Evolutionary conservation across 495 filamentous ascomycete genomes (phyloP), one percentile per base, ranked within the genome.

Genomic region (Amniculicola lignicola): DNA sequence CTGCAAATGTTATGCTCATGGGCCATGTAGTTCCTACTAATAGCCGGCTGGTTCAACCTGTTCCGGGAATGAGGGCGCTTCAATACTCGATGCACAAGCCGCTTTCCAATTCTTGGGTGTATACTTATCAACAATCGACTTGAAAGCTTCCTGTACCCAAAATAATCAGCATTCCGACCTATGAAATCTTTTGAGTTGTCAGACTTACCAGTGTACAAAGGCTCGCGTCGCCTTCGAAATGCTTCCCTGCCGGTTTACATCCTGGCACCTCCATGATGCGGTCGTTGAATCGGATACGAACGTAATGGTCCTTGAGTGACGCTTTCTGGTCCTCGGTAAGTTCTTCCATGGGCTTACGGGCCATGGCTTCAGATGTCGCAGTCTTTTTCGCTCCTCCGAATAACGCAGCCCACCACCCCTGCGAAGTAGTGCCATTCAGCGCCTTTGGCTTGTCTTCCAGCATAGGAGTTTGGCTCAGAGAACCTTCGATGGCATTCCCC

Each of bases 281-380:
- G 68, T 97, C 92, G 61, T 98, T 97, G 70, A 93, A 97, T 48
- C 90, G 79, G 50, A 98, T 69, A n/a, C 93, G 82, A n/a, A 98
- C 92, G 72, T 87, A 98, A 72, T 95, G 89, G 1, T 75, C 83
- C 49, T 80, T 78, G 21, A 85, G 68, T 62, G 72, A 82, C 39
- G 69, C 57, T 68, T 74, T 75, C 53, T 88, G 80, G 0, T 65
- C 55, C 0, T 69, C 54, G 1, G 72, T 74, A 15, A 87, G 65
- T 3, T 79, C 72, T 2, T 72, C 63, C 5, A 73, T 68, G 3
- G 68, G 66, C 60, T 77, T 80, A 15, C 84, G 75, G 10, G 79
- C 77, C 38, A 80, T 82, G 28, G 69, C 69, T 9, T 66, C 48
- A 0, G 50, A 19, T 11, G 5, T 15, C n/a, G 50, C 19, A n/a